Evolutionary conservation across 2,329 filamentous ascomycete genomes (phyloP).

Genomic region (Aspergillus costaricaensis): DNA sequence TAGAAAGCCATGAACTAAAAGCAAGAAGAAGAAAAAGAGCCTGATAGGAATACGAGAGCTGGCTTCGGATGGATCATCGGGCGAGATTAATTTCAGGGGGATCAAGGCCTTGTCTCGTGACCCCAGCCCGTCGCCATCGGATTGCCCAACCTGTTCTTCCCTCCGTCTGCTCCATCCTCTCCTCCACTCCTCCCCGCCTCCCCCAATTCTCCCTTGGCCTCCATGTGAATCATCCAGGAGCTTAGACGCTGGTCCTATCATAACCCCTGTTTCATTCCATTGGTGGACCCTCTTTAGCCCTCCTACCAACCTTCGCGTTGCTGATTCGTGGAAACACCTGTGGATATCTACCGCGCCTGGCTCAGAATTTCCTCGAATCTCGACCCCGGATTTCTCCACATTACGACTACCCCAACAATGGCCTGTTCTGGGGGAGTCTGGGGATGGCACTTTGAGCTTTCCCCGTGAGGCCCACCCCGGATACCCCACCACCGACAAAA

Average conservation of each 20-base stretch:
- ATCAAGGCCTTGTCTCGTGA: neutral
- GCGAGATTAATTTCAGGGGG: neutral
- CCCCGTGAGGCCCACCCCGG: conserved; percentile 14
- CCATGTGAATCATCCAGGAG: conserved; percentile 2
- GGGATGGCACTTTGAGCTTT: conserved; percentile 10
- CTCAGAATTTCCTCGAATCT: conserved; percentile 38
- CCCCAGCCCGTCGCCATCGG: neutral
- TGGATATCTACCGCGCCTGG: conserved; percentile 12
- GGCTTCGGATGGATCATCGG: neutral
- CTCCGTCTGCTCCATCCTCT: neutral
- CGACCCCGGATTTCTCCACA: conserved; percentile 29
- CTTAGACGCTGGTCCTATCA: neutral
- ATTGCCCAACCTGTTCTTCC: neutral
- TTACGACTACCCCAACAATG: conserved; percentile 3
- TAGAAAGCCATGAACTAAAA: neutral
- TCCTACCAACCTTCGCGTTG: conserved; percentile 1
- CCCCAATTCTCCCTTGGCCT: neutral
- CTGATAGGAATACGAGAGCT: neutral
- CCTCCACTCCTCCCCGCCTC: neutral
- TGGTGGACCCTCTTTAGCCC: conserved; percentile 33
- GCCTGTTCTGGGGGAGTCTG: conserved; percentile 7
- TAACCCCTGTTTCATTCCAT: conserved; percentile 22
- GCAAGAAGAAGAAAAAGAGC: neutral
- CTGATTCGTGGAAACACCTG: conserved; percentile 35
- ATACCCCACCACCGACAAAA: conserved; percentile 28